Conservation (phyloP, 129 eudicot species). For the Heracleum sosnowskyi region DNA sequence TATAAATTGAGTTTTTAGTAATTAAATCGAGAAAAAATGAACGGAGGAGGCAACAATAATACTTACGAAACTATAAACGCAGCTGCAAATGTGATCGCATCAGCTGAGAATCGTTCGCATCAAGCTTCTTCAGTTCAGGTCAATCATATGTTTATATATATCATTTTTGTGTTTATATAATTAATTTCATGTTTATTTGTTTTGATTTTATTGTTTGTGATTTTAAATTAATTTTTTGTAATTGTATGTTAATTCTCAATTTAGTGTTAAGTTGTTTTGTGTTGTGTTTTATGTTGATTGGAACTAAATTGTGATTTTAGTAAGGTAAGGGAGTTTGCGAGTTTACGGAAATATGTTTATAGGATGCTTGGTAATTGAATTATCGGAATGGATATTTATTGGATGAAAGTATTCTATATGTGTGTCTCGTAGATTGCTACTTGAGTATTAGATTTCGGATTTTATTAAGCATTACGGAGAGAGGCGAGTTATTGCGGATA, state of each 20-base stretch:
- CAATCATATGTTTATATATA: no score
- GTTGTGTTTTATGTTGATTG: background rate
- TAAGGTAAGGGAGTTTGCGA: background rate
- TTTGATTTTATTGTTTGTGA: background rate
- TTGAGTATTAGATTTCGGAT: background rate
- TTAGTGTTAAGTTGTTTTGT: background rate
- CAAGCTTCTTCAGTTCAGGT: slow-evolving; percentile 25
- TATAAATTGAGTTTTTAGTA: background rate
- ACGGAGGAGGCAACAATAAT: slow-evolving; percentile 13
- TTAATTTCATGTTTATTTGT: background rate
- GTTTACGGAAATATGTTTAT: background rate
- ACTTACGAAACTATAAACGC: slow-evolving; percentile 47
- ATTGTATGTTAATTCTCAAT: background rate
- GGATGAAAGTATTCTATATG: no score
- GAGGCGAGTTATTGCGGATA: background rate
- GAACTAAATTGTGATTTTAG: background rate
- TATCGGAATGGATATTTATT: background rate
- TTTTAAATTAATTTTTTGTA: background rate
- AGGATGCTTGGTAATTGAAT: background rate
- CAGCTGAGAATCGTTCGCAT: slow-evolving; percentile 34
- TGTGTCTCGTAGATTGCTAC: no score
- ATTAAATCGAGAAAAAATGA: slow-evolving; percentile 12
- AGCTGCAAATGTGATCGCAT: slow-evolving; percentile 49
- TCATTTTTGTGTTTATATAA: background rate
- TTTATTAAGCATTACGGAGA: background rate